Evolutionary conservation across 169 alveolate genomes (phyloP).

Genomic region (Cryptosporidium sp.): DNA sequence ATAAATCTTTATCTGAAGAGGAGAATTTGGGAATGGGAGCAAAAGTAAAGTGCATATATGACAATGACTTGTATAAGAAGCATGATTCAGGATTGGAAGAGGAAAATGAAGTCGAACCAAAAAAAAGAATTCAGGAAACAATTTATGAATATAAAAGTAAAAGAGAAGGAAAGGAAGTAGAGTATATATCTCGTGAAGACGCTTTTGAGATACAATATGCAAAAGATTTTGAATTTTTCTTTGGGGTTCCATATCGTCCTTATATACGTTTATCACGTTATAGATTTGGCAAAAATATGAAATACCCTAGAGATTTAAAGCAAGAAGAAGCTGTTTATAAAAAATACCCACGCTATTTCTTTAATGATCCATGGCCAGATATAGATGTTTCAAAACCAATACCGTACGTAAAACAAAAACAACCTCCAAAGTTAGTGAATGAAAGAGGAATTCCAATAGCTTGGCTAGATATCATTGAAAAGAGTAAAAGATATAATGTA

Average conservation of each 20-base stretch:
- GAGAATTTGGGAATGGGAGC: conserved; percentile 2
- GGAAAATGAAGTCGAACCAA: not conserved
- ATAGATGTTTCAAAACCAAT: conserved; percentile 70
- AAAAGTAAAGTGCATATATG: not conserved
- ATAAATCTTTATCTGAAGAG: conserved; percentile 5
- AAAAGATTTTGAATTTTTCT: conserved; percentile 68
- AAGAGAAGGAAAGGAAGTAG: conserved; percentile 17
- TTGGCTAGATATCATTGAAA: conserved; percentile 49
- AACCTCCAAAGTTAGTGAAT: conserved; percentile 56
- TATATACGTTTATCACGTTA: conserved; percentile 39
- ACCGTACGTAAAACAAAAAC: conserved; percentile 70
- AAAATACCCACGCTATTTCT: conserved; percentile 44
- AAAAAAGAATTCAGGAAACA: conserved; percentile 23
- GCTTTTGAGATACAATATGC: conserved; percentile 74
- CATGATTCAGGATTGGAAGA: conserved; percentile 10
- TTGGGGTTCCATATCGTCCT: conserved; percentile 69
- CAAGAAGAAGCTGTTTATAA: conserved; percentile 44
- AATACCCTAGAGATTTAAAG: conserved; percentile 49
- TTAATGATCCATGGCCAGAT: conserved; percentile 76
- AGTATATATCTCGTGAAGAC: conserved; percentile 61
- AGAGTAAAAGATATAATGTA: conserved; percentile 48
- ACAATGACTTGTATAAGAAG: not conserved
- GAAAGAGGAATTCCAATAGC: conserved; percentile 61
- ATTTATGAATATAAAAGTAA: conserved; percentile 35
- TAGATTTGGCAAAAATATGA: conserved; percentile 63